phyloP scores from a whole-genome alignment of 2,329 filamentous ascomycete species.

The Xylariaceae sp. region DNA sequence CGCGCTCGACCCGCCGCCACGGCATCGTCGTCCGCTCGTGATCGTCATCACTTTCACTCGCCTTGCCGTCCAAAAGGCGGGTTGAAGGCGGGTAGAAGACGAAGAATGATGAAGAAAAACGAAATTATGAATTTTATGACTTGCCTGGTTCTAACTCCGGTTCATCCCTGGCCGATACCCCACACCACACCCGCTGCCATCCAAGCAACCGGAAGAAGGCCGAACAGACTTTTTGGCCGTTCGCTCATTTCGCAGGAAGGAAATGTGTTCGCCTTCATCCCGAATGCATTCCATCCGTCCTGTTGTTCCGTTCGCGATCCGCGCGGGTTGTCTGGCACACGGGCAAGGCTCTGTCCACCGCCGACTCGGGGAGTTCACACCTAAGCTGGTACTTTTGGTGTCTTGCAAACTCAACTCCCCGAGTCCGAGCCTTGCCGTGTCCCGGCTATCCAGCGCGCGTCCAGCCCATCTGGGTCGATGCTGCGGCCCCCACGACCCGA shows the following conservation, averaged over 20 bases:
- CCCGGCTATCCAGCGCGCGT: slow-evolving; percentile 25
- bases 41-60: too few species aligned
- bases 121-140: slow-evolving; percentile 12
- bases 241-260: slow-evolving; percentile 20
- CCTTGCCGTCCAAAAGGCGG: slow-evolving; percentile 4
- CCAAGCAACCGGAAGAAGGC: slow-evolving; percentile 14
- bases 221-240: slow-evolving; percentile 15
- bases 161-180: background rate
- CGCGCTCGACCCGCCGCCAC: slow-evolving; percentile 56
- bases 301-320: slow-evolving; percentile 35
- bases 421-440: slow-evolving; percentile 11
- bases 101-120: slow-evolving; percentile 25
- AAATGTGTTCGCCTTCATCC: background rate
- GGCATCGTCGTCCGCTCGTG: slow-evolving; percentile 55
- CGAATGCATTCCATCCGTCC: background rate
- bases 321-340: slow-evolving; percentile 28
- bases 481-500: slow-evolving; percentile 45
- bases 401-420: background rate
- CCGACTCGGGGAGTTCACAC: slow-evolving; percentile 18
- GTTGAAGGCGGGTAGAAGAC: slow-evolving; percentile 17
- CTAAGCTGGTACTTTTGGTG: slow-evolving; percentile 44
- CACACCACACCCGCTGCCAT: slow-evolving; percentile 2
- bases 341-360: slow-evolving; percentile 14
- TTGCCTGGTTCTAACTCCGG: slow-evolving; percentile 4
- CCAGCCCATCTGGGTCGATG: slow-evolving; percentile 48